Base-by-base conservation (phyloP, 768 basidiomycete genomes). In the Agaricus blazei region DNA sequence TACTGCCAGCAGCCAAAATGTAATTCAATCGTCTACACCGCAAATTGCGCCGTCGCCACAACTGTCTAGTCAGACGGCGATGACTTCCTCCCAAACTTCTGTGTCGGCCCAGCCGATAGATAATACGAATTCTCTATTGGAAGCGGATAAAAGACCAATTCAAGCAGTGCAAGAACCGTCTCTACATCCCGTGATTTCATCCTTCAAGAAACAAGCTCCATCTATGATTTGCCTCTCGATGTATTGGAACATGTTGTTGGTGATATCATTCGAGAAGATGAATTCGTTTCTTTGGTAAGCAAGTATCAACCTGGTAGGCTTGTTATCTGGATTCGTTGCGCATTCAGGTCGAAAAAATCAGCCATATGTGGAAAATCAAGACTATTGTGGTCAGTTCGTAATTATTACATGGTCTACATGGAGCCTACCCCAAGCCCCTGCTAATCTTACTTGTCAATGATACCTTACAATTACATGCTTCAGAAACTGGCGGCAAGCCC, bases 211-310 rank as follows among this genome's bases (percentile, higher is more conserved):
- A 61, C 70, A 19, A 71, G 78, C 0, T 69, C 70, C 0, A 60
- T 89, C n/a, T 85, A 87, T 59, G 68, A 78, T 49, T 66, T 88
- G 27, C 66, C 85, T 24, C 70, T 67, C 34, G 54, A 67, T 9
- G 73, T 77, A 6, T 75, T 90, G 11, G 85, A 88, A 62, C 67
- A 68, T 44, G 64, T 86, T 2, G 76, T 90, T 15, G 74, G 77
- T 9, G 76, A 83, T 27, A 76, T 89, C 24, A 74, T 90, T 15
- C 78, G 82, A 51, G 88, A 90, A 65, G 84, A 93, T 51, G 84
- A 91, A 6, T 93, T 97, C 64, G 68, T 77, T 11, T 77, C 80
- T 59, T 75, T 98, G 80, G 92, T 90, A 62, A 58, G 80, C 67
- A 12, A 27, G 37, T 24, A 19, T 37, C 27, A 29, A 9, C 15